Evolutionary conservation across 2,329 filamentous ascomycete species (phyloP).

Genomic region (Podosphaera fusca): DNA sequence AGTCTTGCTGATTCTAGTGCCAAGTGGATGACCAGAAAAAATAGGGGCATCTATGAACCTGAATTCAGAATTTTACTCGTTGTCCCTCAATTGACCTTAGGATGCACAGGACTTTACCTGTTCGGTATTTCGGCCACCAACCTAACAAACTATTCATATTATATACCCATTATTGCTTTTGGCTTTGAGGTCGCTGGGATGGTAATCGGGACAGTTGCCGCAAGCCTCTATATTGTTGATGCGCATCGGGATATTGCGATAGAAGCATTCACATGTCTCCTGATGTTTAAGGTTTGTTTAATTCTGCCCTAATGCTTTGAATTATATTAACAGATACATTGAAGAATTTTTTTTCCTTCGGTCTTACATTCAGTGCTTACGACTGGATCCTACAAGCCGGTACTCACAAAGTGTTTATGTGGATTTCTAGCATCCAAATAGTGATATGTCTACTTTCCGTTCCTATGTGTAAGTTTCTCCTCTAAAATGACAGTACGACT

Average conservation of each 20-base stretch:
- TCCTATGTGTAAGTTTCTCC: too few species aligned
- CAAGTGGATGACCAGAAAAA: slow-evolving; percentile 44
- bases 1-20: slow-evolving; percentile 51
- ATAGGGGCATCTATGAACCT: slow-evolving; percentile 69
- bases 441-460: too few species aligned
- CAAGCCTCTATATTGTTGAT: slow-evolving; percentile 74
- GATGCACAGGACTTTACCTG: slow-evolving; percentile 58
- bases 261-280: slow-evolving; percentile 70
- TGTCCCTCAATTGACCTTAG: slow-evolving; percentile 57
- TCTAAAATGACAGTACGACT: too few species aligned
- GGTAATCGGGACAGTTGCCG: slow-evolving; percentile 74
- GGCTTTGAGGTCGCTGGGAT: slow-evolving; percentile 69
- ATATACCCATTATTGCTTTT: slow-evolving; percentile 55
- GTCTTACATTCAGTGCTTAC: too few species aligned
- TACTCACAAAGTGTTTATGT: too few species aligned
- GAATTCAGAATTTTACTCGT: slow-evolving; percentile 75
- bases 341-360: too few species aligned
- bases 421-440: too few species aligned
- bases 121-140: slow-evolving; percentile 54
- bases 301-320: too few species aligned
- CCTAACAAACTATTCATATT: slow-evolving; percentile 41
- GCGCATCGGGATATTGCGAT: slow-evolving; percentile 75
- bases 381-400: too few species aligned
- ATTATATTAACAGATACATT: too few species aligned
- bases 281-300: slow-evolving; percentile 49